Evolutionary conservation across 1,284 basidiomycete species (phyloP).

Genomic region (Vanrija sp.): DNA sequence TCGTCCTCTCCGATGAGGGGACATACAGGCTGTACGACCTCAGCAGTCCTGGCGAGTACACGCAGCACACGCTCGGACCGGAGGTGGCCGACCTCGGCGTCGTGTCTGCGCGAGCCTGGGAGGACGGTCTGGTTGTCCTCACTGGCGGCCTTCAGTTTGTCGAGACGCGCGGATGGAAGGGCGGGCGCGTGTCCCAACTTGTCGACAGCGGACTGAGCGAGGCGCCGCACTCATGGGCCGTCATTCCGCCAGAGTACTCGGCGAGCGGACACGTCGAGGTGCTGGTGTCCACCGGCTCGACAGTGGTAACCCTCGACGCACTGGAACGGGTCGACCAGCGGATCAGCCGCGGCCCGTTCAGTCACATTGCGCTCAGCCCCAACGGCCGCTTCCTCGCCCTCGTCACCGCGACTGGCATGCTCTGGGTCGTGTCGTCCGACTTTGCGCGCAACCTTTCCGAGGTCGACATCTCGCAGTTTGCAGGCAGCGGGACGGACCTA

Average conservation of each 20-base stretch:
- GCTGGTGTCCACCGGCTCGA: conserved; percentile 69
- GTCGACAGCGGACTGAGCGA: conserved; percentile 68
- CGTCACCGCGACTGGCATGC: conserved; percentile 63
- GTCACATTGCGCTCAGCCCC: conserved; percentile 78
- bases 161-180: conserved; percentile 81
- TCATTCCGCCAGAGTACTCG: conserved; percentile 79
- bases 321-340: conserved; percentile 78
- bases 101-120: conserved; percentile 77
- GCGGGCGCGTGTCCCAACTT: conserved; percentile 59
- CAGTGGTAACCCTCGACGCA: conserved; percentile 74
- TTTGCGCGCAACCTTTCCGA: conserved; percentile 85
- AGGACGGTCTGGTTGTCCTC: conserved; percentile 79
- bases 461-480: conserved; percentile 58
- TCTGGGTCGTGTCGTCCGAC: conserved; percentile 92
- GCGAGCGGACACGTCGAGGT: conserved; percentile 83
- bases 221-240: conserved; percentile 74
- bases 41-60: conserved; percentile 66
- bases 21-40: conserved; percentile 85
- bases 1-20: conserved; percentile 87
- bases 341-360: conserved; percentile 83
- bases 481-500: conserved; percentile 29
- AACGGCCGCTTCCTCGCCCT: conserved; percentile 90
- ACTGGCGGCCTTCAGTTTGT: conserved; percentile 71
- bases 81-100: conserved; percentile 83
- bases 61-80: conserved; percentile 74